Evolutionary conservation across 108 stramenopile species (phyloP).

Genomic region (Pseudonitzschia pungens): DNA sequence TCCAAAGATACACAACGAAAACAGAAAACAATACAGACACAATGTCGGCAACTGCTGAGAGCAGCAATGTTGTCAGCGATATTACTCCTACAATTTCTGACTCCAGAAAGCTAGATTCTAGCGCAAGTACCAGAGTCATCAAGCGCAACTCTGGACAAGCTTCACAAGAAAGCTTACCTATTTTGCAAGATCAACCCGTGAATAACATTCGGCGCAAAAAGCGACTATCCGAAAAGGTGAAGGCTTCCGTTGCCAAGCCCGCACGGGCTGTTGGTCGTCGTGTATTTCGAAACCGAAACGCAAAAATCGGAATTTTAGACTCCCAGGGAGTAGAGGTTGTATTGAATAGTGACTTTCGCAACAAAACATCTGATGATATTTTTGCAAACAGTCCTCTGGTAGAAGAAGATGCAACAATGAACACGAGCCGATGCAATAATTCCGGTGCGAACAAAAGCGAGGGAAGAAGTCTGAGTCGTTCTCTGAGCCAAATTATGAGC

Average conservation of each 20-base stretch:
- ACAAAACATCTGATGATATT: neutral
- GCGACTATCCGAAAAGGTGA: slow-evolving; percentile 5
- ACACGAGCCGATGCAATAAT: neutral
- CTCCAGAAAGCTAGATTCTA: neutral
- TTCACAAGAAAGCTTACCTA: neutral
- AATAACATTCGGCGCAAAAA: neutral
- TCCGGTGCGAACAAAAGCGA: neutral
- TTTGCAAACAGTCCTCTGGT: neutral
- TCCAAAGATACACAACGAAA: no score
- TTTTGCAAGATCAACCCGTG: neutral
- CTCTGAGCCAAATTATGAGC: slow-evolving; percentile 2
- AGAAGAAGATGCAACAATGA: neutral
- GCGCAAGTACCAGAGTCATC: neutral
- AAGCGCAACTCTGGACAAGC: neutral
- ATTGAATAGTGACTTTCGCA: neutral
- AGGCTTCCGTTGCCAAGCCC: slow-evolving; percentile 12
- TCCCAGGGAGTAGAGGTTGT: neutral
- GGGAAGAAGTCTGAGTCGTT: slow-evolving; percentile 1
- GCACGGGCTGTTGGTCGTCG: slow-evolving; percentile 14
- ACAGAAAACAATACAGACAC: no score
- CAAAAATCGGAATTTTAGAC: neutral
- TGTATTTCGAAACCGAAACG: slow-evolving; percentile 12
- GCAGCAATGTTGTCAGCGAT: neutral
- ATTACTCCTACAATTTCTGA: neutral
- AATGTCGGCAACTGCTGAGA: neutral